phyloP scores from a whole-genome alignment of 2,329 filamentous ascomycete genomes.

The Aspergillus neotritici region DNA sequence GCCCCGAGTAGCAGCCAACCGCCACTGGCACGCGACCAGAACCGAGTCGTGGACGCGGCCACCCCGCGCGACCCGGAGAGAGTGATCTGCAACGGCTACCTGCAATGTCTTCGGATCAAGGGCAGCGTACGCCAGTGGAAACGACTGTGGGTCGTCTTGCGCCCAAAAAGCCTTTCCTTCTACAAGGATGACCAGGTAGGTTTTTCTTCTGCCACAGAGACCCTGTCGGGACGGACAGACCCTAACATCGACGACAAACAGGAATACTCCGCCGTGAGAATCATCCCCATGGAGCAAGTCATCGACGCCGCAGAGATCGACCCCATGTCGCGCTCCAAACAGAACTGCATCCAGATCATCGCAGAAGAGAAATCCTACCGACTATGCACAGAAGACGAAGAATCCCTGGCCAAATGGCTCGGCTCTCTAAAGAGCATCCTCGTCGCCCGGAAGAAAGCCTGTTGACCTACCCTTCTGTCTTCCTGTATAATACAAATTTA shows the following conservation, averaged over 20 bases:
- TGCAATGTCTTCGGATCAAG: conserved; percentile 77
- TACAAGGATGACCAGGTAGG: conserved; percentile 74
- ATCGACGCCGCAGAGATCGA: conserved; percentile 92
- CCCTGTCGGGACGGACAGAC: background rate
- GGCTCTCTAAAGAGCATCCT: conserved; percentile 78
- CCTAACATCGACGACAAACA: conserved; percentile 28
- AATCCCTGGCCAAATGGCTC: conserved; percentile 74
- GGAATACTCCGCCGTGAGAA: conserved; percentile 81
- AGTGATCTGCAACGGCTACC: conserved; percentile 89
- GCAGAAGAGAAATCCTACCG: conserved; percentile 81
- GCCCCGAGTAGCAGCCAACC: conserved; percentile 28
- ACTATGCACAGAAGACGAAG: conserved; percentile 74
- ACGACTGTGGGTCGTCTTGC: conserved; percentile 85
- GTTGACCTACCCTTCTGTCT: conserved; percentile 2
- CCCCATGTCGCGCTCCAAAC: conserved; percentile 75
- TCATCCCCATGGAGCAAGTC: conserved; percentile 71
- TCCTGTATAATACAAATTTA: conserved; percentile 1
- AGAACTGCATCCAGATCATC: conserved; percentile 85
- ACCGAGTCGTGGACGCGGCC: conserved; percentile 55
- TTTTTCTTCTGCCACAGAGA: background rate
- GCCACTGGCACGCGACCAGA: conserved; percentile 49
- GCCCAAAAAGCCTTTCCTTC: conserved; percentile 74
- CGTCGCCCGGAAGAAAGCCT: conserved; percentile 27
- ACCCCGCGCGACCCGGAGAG: conserved; percentile 68
- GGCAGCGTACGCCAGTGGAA: conserved; percentile 86